Conservation (phyloP, 108 stramenopile genomes). For the Skeletonema marinoi region DNA sequence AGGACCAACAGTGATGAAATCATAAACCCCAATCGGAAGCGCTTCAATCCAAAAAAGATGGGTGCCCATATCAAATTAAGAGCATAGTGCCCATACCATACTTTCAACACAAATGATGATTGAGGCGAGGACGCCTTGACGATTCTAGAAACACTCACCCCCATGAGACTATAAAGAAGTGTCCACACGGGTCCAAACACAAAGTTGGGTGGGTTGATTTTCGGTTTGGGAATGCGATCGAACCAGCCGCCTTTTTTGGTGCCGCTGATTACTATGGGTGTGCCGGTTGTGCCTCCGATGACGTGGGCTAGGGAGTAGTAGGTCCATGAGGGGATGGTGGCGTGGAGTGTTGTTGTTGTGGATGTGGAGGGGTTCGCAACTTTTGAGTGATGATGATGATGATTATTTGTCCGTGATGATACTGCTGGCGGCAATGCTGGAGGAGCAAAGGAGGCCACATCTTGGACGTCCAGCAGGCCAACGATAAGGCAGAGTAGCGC, state of each 20-base stretch:
- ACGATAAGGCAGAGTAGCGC: not conserved
- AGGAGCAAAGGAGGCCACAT: not conserved
- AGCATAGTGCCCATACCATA: slow-evolving; percentile 52
- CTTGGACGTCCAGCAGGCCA: not conserved
- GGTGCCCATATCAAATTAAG: slow-evolving; percentile 73
- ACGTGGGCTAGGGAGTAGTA: slow-evolving; percentile 49
- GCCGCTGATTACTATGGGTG: slow-evolving; percentile 54
- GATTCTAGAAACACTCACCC: slow-evolving; percentile 50
- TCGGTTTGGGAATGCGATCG: slow-evolving; percentile 51
- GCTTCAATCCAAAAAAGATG: slow-evolving; percentile 61
- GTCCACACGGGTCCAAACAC: slow-evolving; percentile 78
- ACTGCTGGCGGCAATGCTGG: not conserved
- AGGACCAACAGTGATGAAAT: slow-evolving; percentile 50
- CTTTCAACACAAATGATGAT: slow-evolving; percentile 9
- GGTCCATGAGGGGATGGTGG: slow-evolving; percentile 15
- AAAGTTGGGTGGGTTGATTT: slow-evolving; percentile 64
- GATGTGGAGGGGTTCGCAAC: not conserved
- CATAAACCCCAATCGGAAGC: slow-evolving; percentile 44
- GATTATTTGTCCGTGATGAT: not conserved
- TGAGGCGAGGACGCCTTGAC: not conserved
- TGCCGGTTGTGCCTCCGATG: slow-evolving; percentile 44
- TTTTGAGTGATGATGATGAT: not conserved
- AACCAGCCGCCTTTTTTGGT: slow-evolving; percentile 56
- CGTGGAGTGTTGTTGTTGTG: not conserved
- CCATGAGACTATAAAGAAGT: slow-evolving; percentile 61